Base-by-base conservation (phyloP, 1,284 basidiomycete species). In the Sporisorium sorghi region DNA sequence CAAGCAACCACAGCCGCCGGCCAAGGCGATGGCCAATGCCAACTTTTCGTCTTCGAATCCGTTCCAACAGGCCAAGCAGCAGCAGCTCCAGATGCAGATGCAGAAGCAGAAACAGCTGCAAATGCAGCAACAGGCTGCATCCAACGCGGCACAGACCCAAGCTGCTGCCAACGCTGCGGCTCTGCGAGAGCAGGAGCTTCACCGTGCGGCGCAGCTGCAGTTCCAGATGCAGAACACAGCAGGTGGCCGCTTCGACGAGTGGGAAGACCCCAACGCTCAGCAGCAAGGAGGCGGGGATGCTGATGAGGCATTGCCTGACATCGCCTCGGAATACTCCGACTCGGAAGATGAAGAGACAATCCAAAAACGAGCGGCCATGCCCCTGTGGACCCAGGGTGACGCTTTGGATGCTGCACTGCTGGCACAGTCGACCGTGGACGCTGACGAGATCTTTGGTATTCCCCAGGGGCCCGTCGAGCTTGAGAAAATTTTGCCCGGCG, bases 381-480 rank as follows among this genome's bases (percentile, higher is more conserved):
- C 79, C 17, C 49, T 63, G 23, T 83, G 82, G 82, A 80, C 80
- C 15, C 79, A 78, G 23, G 76, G 80, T 0, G 76, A 71, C n/a
- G 77, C 67, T 17, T 43, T 83, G 57, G 63, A 81, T 28, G 76
- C 70, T 17, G 61, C 76, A 24, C 71, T 83, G 43, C 55, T 73
- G 14, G 74, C 73, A 30, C 82, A 83, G 42, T 59, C 71, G 9
- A 69, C 72, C 3, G 58, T 81, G 8, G 80, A 83, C 47, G 76
- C 82, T 0, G 82, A 83, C 59, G 76, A 73, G 48, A 80, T 83
- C 62, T 83, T 83, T 70, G 82, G 82, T 35, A 76, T 79, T 23
- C 80, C 80, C 8, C 59, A 77, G 17, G 81, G 78, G 5, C 78
- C 72, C 9, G 81, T 83, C 21, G 73, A 76, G 26, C 66, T 82